phyloP scores from a whole-genome alignment of 768 basidiomycete species.

The Collybiopsis luxurians region DNA sequence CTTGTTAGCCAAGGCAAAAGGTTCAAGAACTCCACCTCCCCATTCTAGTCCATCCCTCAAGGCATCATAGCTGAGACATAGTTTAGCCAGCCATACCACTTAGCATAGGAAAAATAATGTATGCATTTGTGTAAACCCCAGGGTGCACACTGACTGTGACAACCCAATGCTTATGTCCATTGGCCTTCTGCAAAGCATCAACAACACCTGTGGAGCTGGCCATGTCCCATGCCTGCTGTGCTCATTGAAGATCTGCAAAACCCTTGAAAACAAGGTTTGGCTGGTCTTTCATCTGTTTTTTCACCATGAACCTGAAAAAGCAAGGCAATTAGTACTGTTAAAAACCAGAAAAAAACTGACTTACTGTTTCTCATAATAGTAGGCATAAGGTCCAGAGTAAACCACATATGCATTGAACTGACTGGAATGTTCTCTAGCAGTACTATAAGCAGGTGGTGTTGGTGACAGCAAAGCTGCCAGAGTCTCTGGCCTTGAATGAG shows the following conservation, averaged over 20 bases:
- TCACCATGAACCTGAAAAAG: too few species aligned
- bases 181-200: neutral
- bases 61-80: neutral
- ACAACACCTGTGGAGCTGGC: neutral
- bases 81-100: too few species aligned
- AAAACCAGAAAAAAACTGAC: too few species aligned
- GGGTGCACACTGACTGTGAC: neutral
- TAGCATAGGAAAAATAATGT: too few species aligned
- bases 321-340: too few species aligned
- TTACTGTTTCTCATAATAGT: neutral
- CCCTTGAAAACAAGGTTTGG: neutral
- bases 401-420: neutral
- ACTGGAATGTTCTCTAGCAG: neutral
- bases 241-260: neutral
- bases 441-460: too few species aligned
- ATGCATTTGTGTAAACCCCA: neutral
- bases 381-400: neutral
- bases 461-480: too few species aligned
- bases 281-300: too few species aligned
- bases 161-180: neutral
- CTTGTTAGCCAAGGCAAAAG: neutral
- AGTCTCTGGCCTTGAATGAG: too few species aligned
- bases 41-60: neutral
- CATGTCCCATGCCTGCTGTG: neutral
- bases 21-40: neutral